phyloP scores from a whole-genome alignment of 140 eudicot species.

The Erigeron philadelphicus region DNA sequence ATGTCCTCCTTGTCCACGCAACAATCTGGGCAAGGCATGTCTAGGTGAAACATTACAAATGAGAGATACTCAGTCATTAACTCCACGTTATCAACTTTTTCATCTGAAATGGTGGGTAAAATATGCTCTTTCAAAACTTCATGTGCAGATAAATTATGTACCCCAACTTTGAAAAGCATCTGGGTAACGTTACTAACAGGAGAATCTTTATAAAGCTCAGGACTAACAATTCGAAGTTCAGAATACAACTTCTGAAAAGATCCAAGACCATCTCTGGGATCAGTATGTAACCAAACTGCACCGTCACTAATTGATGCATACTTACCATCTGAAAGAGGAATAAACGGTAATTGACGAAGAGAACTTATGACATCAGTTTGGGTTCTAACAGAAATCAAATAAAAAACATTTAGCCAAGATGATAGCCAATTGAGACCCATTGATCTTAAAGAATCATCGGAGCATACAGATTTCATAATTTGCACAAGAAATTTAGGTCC shows the following conservation, averaged over 20 bases:
- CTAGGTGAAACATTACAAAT: slow-evolving; percentile 53
- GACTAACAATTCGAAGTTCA: slow-evolving; percentile 41
- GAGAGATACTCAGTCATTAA: slow-evolving; percentile 45
- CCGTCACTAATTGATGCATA: slow-evolving; percentile 33
- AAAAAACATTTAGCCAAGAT: slow-evolving; percentile 41
- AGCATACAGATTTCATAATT: background rate
- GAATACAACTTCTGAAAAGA: slow-evolving; percentile 41
- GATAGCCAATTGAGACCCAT: background rate
- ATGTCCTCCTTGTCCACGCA: slow-evolving; percentile 36
- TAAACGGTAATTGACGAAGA: slow-evolving; percentile 34
- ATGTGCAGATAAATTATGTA: background rate
- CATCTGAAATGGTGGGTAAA: slow-evolving; percentile 46
- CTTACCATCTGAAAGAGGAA: slow-evolving; percentile 52
- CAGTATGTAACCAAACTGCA: slow-evolving; percentile 38
- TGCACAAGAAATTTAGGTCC: background rate
- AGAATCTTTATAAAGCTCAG: slow-evolving; percentile 29
- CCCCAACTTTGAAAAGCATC: slow-evolving; percentile 30
- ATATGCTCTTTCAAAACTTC: slow-evolving; percentile 42
- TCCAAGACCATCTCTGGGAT: slow-evolving; percentile 27
- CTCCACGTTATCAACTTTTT: slow-evolving; percentile 21
- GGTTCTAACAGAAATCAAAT: slow-evolving; percentile 26
- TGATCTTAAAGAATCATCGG: background rate
- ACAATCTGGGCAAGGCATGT: slow-evolving; percentile 47
- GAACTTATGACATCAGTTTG: slow-evolving; percentile 5
- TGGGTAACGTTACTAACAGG: slow-evolving; percentile 26